Base-by-base conservation (phyloP, 352 stramenopile species). In the Pythium plurisporium region DNA sequence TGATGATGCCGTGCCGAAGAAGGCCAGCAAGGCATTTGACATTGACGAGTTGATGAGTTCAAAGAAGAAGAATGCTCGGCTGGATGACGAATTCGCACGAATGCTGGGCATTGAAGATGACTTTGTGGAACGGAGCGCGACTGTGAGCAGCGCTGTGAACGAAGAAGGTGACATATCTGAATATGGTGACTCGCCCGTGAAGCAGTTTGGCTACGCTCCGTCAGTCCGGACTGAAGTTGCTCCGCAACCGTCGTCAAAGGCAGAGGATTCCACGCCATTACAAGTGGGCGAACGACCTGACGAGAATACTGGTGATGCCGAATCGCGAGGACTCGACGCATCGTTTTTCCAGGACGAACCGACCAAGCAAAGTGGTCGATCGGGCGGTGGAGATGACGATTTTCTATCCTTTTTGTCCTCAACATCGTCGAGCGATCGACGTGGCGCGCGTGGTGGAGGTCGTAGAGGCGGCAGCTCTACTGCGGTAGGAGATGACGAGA, bases 21-120 rank as follows among this genome's bases (percentile, higher is more conserved):
- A 50, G 27, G 56, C 5, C 14, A 59, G 31, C 19, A 65, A 30
- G 22, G 5, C 23, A 2, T 68, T 59, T 36, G 55, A 70, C 56
- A 27, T 64, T 8, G 52, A 67, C 38, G 62, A 77, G 34, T 65
- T 54, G 19, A 29, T 44, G 19, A 41, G 49, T 15, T 20, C 52
- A 8, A 65, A 60, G 42, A 65, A 60, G 33, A 77, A 73, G 41
- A 85, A 78, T 22, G 60, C 56, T 9, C 59, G 40, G 11, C 64
- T 89, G 7, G 73, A 87, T 42, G 73, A 73, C 44, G 79, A 89
- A 48, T 89, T 89, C 48, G 68, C 73, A 7, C 74, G 83, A 27
- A 87, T 89, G 75, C 49, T 89, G 3, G 75, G 75, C 0, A 58
- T 88, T 0, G 75, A 83, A n/a, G 65, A 80, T 36, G 56, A 81